Conservation (phyloP, 768 basidiomycete genomes). For the Sporobolomyces phaffii region DNA sequence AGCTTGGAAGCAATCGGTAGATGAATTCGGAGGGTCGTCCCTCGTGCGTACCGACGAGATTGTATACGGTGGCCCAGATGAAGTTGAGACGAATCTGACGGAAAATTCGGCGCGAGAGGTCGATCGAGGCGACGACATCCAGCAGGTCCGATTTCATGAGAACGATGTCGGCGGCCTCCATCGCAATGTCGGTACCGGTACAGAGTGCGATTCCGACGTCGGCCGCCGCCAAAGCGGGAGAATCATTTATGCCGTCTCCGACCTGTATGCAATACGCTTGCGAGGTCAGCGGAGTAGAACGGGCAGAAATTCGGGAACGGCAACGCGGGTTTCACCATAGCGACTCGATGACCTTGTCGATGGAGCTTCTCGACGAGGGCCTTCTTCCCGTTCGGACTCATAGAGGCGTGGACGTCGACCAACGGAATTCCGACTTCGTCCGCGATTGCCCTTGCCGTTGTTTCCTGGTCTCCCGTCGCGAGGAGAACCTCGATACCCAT, state of each 20-base stretch:
- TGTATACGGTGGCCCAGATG: conserved; percentile 78
- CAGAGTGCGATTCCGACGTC: conserved; percentile 95
- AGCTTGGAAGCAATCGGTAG: background rate
- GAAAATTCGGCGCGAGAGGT: conserved; percentile 84
- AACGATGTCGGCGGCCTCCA: conserved; percentile 96
- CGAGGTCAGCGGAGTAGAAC: background rate
- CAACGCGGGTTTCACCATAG: conserved; percentile 79
- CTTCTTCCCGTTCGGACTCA: conserved; percentile 95
- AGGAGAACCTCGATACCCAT: conserved; percentile 92
- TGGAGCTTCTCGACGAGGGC: conserved; percentile 73
- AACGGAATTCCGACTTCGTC: conserved; percentile 77
- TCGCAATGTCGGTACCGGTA: conserved; percentile 91
- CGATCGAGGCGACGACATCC: conserved; percentile 92
- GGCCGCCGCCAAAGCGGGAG: conserved; percentile 89
- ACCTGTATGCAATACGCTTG: too few relatives aligned
- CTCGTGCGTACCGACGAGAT: conserved; percentile 36
- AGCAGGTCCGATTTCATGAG: conserved; percentile 94
- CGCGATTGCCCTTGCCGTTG: conserved; percentile 81
- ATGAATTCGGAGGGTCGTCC: background rate
- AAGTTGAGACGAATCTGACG: conserved; percentile 84
- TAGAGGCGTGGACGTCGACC: conserved; percentile 79
- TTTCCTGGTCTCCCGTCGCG: conserved; percentile 86
- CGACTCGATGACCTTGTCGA: conserved; percentile 60
- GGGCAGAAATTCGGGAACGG: too few relatives aligned
- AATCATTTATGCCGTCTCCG: conserved; percentile 98